Evolutionary conservation across 106 monocot species (phyloP).

Genomic region (Gastrodia elata): DNA sequence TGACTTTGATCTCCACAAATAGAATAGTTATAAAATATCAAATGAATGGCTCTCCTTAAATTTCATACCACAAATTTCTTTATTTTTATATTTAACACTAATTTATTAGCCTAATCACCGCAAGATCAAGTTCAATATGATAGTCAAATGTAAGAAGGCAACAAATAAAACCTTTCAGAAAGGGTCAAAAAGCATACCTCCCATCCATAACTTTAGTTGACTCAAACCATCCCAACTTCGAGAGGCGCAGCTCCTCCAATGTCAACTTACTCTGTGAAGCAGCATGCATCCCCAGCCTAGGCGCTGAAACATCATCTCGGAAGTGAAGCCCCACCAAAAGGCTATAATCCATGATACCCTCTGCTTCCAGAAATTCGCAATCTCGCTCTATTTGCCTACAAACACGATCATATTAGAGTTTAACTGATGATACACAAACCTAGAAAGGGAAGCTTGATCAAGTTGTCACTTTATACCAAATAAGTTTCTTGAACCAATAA

Average conservation of each 20-base stretch:
- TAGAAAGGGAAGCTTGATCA: not conserved
- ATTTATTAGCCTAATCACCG: no score
- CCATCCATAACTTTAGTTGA: constrained; percentile 18
- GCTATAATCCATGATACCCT: constrained; percentile 89
- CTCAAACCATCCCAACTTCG: constrained; percentile 14
- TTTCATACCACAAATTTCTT: no score
- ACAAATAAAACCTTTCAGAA: not conserved
- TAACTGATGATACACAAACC: not conserved
- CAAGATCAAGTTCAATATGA: no score
- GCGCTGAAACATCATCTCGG: constrained; percentile 32
- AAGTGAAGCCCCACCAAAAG: constrained; percentile 80
- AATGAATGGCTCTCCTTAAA: no score
- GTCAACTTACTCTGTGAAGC: constrained; percentile 37
- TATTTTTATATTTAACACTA: no score
- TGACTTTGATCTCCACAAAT: no score
- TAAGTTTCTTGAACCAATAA: constrained; percentile 47
- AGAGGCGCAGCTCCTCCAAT: constrained; percentile 9
- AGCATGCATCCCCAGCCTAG: constrained; percentile 25
- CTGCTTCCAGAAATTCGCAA: constrained; percentile 78
- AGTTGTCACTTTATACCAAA: constrained; percentile 26
- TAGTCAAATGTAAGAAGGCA: no score
- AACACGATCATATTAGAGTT: not conserved
- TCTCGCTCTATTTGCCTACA: constrained; percentile 70
- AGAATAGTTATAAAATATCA: no score
- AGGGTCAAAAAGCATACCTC: constrained; percentile 30